A percentile compares a stretch with the other conserved stretches of the same genome.
Conservation (phyloP, 2,329 filamentous ascomycete species). For the Geosmithia flava region DNA sequence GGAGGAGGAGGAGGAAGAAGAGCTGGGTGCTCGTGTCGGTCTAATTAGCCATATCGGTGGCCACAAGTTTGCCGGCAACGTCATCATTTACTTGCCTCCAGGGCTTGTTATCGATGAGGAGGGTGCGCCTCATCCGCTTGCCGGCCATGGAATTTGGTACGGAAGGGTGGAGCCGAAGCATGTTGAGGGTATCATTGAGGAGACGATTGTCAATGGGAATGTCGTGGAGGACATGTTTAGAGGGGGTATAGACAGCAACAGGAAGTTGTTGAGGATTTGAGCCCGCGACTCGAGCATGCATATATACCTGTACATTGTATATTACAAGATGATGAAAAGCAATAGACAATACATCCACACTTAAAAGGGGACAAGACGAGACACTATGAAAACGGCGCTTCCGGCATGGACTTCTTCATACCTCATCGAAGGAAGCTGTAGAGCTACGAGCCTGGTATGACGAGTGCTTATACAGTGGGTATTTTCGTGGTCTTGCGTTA, state of each 20-base stretch:
- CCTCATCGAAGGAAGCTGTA: no score
- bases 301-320: background rate
- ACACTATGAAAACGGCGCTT: no score
- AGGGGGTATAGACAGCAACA: constrained; percentile 48
- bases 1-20: background rate
- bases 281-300: background rate
- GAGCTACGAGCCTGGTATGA: no score
- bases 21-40: constrained; percentile 45
- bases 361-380: no score
- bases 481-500: no score
- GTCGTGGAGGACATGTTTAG: constrained; percentile 61
- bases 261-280: constrained; percentile 37
- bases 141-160: constrained; percentile 71
- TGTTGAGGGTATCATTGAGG: constrained; percentile 61
- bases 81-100: constrained; percentile 69
- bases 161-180: constrained; percentile 63
- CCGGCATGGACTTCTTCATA: no score
- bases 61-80: constrained; percentile 77
- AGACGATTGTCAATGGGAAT: constrained; percentile 56
- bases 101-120: constrained; percentile 18
- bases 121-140: constrained; percentile 41
- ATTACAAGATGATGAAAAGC: background rate
- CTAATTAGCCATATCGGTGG: constrained; percentile 72
- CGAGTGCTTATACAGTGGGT: no score
- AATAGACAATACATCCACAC: background rate